phyloP scores from a whole-genome alignment of 306 rosid species.

The Prunus mume region DNA sequence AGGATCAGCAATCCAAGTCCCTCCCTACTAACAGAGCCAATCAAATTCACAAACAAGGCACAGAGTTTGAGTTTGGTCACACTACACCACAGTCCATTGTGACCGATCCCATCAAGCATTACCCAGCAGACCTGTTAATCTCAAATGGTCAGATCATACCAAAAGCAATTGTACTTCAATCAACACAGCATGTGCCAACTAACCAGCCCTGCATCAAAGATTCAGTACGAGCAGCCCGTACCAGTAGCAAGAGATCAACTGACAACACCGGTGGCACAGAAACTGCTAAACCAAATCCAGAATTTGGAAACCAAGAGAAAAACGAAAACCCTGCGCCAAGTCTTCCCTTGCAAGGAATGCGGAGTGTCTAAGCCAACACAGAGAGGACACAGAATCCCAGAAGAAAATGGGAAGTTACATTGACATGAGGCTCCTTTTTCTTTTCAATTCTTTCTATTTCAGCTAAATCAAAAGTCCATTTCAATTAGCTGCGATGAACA shows the following conservation, averaged over 20 bases:
- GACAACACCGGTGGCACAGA: conserved; percentile 20
- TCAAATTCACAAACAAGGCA: conserved; percentile 31
- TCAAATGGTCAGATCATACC: conserved; percentile 48
- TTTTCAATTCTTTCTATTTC: conserved; percentile 14
- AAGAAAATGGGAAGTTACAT: conserved; percentile 34
- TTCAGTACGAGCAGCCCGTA: conserved; percentile 27
- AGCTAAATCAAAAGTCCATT: conserved; percentile 9
- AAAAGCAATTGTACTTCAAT: conserved; percentile 32
- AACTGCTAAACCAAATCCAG: conserved; percentile 27
- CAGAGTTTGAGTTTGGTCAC: conserved; percentile 48
- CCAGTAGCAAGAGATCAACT: conserved; percentile 32
- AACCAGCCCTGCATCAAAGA: conserved; percentile 20
- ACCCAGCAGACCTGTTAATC: conserved; percentile 47
- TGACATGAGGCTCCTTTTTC: conserved; percentile 27
- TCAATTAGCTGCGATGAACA: neutral
- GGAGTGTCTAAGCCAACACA: conserved; percentile 29
- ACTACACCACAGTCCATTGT: conserved; percentile 32
- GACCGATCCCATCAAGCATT: conserved; percentile 33
- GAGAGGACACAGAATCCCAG: conserved; percentile 26
- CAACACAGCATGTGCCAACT: conserved; percentile 19
- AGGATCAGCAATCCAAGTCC: conserved; percentile 45
- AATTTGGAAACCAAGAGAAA: conserved; percentile 23
- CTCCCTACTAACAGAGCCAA: conserved; percentile 24
- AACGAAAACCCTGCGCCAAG: conserved; percentile 22
- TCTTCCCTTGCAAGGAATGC: conserved; percentile 56